phyloP scores from a whole-genome alignment of 805 yeast species.

The Metschnikowia cubensis region DNA sequence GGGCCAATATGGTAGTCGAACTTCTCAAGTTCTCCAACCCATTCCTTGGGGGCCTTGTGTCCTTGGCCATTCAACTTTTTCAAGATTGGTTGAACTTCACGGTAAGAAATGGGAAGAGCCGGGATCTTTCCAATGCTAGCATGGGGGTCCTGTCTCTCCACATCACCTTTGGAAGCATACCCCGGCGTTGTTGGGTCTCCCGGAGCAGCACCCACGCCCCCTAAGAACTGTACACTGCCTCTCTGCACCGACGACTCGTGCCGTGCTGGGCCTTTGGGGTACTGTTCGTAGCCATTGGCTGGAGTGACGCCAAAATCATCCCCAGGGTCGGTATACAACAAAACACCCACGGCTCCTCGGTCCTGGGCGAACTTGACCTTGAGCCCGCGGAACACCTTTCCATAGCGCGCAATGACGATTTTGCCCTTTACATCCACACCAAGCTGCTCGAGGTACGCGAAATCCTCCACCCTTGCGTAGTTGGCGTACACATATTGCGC shows the following conservation, averaged over 20 bases:
- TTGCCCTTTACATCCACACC: constrained; percentile 49
- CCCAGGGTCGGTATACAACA: constrained; percentile 63
- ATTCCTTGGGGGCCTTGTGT: constrained; percentile 39
- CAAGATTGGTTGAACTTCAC: constrained; percentile 62
- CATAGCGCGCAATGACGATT: constrained; percentile 56
- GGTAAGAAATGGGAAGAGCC: constrained; percentile 62
- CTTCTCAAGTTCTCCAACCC: constrained; percentile 32
- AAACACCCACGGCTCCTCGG: constrained; percentile 59
- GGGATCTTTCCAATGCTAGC: constrained; percentile 62
- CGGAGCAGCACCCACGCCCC: constrained; percentile 49
- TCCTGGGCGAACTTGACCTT: constrained; percentile 60
- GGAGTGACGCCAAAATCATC: constrained; percentile 58
- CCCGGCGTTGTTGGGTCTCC: constrained; percentile 83
- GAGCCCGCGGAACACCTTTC: constrained; percentile 48
- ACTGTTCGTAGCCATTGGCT: constrained; percentile 51
- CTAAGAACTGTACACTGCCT: constrained; percentile 55
- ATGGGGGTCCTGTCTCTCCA: constrained; percentile 17
- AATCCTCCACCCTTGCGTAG: constrained; percentile 58
- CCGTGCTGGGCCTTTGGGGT: constrained; percentile 66
- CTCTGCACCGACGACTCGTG: constrained; percentile 58
- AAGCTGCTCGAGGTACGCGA: constrained; percentile 33
- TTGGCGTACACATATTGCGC: constrained; percentile 56
- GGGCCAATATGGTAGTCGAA: constrained; percentile 56
- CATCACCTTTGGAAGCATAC: constrained; percentile 43
- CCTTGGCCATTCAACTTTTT: constrained; percentile 58